Evolutionary conservation across 305 asterid species (phyloP).

Genomic region (Solanum hybrid): DNA sequence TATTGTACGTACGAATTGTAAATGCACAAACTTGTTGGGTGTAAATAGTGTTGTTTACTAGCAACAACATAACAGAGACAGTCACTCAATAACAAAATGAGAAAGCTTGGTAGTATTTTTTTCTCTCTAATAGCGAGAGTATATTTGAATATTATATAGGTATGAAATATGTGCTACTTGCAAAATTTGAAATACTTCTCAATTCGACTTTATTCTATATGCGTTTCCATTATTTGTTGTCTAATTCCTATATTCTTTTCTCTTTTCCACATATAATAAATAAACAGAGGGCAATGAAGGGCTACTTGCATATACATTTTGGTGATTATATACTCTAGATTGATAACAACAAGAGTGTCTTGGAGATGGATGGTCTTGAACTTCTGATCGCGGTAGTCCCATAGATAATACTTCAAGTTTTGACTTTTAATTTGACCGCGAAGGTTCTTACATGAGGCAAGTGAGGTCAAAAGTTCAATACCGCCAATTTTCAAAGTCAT

Average conservation of each 20-base stretch:
- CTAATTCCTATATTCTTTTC: not conserved
- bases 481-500: not conserved
- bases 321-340: not conserved
- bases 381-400: not conserved
- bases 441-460: not conserved
- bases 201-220: not conserved
- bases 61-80: not conserved
- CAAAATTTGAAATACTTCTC: not conserved
- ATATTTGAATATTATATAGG: not conserved
- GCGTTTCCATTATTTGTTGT: not conserved
- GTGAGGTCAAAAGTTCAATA: not conserved
- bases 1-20: not conserved
- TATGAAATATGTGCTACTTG: not conserved
- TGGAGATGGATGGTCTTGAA: not conserved
- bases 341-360: not conserved
- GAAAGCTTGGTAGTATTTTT: not conserved
- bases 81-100: not conserved
- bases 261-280: not conserved
- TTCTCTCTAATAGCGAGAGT: not conserved
- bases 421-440: not conserved
- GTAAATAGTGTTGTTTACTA: not conserved
- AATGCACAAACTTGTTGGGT: not conserved
- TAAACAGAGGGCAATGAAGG: not conserved
- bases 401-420: not conserved
- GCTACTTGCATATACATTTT: not conserved